Conservation (phyloP, 257 asterid species). For the Striga asiatica region DNA sequence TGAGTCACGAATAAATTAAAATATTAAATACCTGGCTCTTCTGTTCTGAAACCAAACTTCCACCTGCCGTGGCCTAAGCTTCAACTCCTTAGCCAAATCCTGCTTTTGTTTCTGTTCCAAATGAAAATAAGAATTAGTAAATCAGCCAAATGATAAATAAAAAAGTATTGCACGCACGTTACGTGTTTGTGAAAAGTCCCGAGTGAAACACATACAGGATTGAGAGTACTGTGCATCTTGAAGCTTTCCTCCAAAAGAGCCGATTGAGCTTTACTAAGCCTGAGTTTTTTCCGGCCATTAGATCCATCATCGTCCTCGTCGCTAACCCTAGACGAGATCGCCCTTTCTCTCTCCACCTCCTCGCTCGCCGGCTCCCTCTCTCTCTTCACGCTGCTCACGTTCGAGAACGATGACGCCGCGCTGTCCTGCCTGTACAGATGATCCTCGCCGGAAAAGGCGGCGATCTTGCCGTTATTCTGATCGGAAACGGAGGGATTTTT, state of each 20-base stretch:
- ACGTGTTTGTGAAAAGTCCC: no score
- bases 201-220: constrained; percentile 20
- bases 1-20: neutral
- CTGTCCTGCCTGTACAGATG: constrained; percentile 52
- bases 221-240: constrained; percentile 29
- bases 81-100: constrained; percentile 50
- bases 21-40: constrained; percentile 50
- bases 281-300: constrained; percentile 32
- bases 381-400: constrained; percentile 46
- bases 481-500: neutral
- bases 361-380: constrained; percentile 17
- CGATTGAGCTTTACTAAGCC: constrained; percentile 37
- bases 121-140: neutral
- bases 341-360: constrained; percentile 35
- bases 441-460: neutral
- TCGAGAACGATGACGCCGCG: constrained; percentile 38
- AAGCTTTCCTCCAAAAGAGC: constrained; percentile 34
- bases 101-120: constrained; percentile 56
- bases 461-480: no score
- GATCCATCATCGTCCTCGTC: constrained; percentile 32
- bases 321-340: constrained; percentile 21
- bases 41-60: constrained; percentile 88
- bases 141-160: neutral
- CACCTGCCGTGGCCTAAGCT: constrained; percentile 70
- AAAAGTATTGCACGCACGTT: neutral